Evolutionary conservation across 73 alveolate genomes (phyloP).

Genomic region (Paramecium sonneborni): DNA sequence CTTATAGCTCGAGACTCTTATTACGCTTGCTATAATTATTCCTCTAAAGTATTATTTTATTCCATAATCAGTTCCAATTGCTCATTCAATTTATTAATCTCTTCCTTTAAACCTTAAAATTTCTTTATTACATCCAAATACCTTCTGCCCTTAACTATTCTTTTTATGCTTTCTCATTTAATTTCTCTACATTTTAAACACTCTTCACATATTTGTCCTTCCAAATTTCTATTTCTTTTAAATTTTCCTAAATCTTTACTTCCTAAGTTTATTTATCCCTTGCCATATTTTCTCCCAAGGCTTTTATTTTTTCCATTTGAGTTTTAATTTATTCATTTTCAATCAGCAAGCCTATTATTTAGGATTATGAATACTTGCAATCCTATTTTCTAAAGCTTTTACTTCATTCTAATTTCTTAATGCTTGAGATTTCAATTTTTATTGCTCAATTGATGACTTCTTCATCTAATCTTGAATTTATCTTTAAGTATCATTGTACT

Average conservation of each 20-base stretch:
- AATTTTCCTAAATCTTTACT: background rate
- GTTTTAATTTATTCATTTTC: background rate
- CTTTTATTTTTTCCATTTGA: background rate
- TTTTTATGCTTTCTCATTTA: background rate
- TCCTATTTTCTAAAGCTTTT: background rate
- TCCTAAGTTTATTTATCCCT: background rate
- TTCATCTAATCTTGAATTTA: background rate
- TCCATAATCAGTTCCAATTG: background rate
- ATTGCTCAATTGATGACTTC: background rate
- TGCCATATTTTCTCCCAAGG: background rate
- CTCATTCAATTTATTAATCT: slow-evolving; percentile 13
- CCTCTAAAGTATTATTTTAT: background rate
- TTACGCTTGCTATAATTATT: background rate
- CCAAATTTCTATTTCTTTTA: background rate
- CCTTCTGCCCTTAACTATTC: background rate
- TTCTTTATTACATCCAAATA: background rate
- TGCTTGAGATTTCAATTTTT: background rate
- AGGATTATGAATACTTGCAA: background rate
- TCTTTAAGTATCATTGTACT: background rate
- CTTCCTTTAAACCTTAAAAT: background rate
- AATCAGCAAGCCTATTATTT: background rate
- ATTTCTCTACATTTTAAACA: background rate
- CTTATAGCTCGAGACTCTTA: background rate
- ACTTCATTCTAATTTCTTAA: background rate
- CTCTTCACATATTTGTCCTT: background rate